Evolutionary conservation across 2,329 filamentous ascomycete genomes (phyloP).

Genomic region (Ustilaginoidea virens): DNA sequence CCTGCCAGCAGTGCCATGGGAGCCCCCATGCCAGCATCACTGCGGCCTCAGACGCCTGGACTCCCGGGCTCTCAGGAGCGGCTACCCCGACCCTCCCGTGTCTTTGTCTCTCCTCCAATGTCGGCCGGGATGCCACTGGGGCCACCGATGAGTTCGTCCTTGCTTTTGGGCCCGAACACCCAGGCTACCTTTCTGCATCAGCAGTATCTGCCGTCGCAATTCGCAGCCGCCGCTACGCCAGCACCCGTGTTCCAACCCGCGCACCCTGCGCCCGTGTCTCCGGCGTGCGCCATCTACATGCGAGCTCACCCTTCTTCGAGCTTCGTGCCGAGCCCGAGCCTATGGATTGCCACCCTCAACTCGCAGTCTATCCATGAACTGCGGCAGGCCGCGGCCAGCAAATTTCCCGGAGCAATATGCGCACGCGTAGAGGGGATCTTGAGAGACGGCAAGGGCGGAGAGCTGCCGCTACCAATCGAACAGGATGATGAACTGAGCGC

Average conservation of each 20-base stretch:
- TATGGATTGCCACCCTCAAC: slow-evolving; percentile 53
- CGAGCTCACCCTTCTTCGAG: slow-evolving; percentile 49
- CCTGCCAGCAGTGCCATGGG: slow-evolving; percentile 8
- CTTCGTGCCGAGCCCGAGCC: slow-evolving; percentile 29
- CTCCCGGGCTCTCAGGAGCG: slow-evolving; percentile 7
- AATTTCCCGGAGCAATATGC: slow-evolving; percentile 44
- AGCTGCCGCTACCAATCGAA: slow-evolving; percentile 49
- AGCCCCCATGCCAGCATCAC: slow-evolving; percentile 8
- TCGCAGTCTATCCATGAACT: slow-evolving; percentile 45
- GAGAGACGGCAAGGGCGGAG: slow-evolving; percentile 40
- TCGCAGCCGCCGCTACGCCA: slow-evolving; percentile 9
- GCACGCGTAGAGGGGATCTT: slow-evolving; percentile 51
- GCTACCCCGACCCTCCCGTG: slow-evolving; percentile 10
- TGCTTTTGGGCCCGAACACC: slow-evolving; percentile 21
- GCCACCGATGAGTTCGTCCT: slow-evolving; percentile 21
- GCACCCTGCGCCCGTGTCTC: slow-evolving; percentile 8
- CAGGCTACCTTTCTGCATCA: slow-evolving; percentile 20
- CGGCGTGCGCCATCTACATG: slow-evolving; percentile 45
- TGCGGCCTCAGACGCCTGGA: slow-evolving; percentile 10
- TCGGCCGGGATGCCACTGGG: slow-evolving; percentile 14
- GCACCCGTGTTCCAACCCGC: slow-evolving; percentile 11
- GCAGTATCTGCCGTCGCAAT: slow-evolving; percentile 16
- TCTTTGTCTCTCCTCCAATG: slow-evolving; percentile 11
- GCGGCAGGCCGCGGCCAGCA: slow-evolving; percentile 41
- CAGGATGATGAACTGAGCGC: slow-evolving; percentile 57